These are phyloP conservation scores for Penicillium italicum DNA, from an alignment of 2,329 filamentous ascomycete genomes.

Conservation along the genomic window DNA sequence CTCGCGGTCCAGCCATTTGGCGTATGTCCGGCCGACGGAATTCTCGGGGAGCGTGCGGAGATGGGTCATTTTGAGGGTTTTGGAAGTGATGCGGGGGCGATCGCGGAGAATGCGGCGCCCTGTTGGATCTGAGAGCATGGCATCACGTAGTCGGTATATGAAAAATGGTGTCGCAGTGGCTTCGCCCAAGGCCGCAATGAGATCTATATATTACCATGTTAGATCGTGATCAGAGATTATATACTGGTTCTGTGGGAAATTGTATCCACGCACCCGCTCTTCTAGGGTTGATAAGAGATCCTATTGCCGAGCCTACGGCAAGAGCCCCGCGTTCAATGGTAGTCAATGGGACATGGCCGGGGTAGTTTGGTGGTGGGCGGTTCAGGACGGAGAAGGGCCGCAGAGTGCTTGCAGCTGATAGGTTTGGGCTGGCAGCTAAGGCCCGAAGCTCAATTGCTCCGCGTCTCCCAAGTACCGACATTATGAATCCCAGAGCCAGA, in stretches of 20 bases:
- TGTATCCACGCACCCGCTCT: constrained; percentile 59
- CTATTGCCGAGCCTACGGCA: constrained; percentile 58
- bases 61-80: constrained; percentile 61
- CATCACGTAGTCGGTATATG: constrained; percentile 83
- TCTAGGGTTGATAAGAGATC: constrained; percentile 67
- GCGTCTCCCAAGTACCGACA: constrained; percentile 28
- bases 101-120: constrained; percentile 89
- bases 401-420: constrained; percentile 8
- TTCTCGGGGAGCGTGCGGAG: constrained; percentile 70
- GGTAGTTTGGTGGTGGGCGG: constrained; percentile 81
- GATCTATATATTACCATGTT: constrained; percentile 55
- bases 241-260: background rate
- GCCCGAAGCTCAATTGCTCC: constrained; percentile 16
- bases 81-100: constrained; percentile 79
- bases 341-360: constrained; percentile 87
- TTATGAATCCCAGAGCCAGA: constrained; percentile 17
- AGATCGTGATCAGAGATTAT: constrained; percentile 1
- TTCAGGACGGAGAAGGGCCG: constrained; percentile 75
- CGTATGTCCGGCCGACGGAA: constrained; percentile 78
- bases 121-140: constrained; percentile 80
- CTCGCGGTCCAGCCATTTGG: constrained; percentile 87
- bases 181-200: constrained; percentile 92
- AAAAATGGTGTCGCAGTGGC: constrained; percentile 93
- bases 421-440: constrained; percentile 8
- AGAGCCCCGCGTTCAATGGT: constrained; percentile 70